Conservation (phyloP, 2,329 filamentous ascomycete species). For the Aspergillus spinulosporus region DNA sequence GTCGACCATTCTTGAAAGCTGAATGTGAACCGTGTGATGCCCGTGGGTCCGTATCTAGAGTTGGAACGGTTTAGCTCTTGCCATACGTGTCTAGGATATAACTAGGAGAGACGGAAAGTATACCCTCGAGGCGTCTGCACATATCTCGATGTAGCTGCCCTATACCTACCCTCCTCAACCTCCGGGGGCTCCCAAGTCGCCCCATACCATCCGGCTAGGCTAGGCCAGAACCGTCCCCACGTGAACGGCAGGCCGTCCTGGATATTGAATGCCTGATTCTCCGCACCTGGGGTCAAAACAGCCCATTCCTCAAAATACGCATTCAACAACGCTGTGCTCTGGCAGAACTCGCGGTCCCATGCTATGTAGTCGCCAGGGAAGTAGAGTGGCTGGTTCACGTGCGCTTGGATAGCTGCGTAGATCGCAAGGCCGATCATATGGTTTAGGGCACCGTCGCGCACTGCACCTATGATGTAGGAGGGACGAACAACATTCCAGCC, state of each 20-base stretch:
- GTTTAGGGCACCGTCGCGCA: constrained; percentile 54
- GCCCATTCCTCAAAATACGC: constrained; percentile 54
- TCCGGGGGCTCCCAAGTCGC: constrained; percentile 39
- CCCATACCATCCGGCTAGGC: constrained; percentile 49
- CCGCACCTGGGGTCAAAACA: constrained; percentile 43
- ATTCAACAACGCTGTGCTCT: constrained; percentile 51
- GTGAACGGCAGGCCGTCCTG: constrained; percentile 48
- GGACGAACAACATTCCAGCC: constrained; percentile 53
- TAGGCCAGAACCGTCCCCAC: constrained; percentile 52
- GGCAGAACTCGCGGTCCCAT: constrained; percentile 48
- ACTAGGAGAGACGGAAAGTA: constrained; percentile 20
- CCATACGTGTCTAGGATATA: no score
- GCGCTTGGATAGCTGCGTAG: constrained; percentile 51
- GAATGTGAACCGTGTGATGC: constrained; percentile 3
- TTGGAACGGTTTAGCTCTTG: not conserved
- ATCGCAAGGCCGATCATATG: constrained; percentile 50
- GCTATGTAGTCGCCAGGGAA: constrained; percentile 47
- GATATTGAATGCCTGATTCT: constrained; percentile 53
- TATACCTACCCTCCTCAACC: constrained; percentile 21
- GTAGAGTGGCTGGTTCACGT: constrained; percentile 43
- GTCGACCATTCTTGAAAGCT: constrained; percentile 46
- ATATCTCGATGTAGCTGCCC: constrained; percentile 25
- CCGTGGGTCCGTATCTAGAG: not conserved
- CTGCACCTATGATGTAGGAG: constrained; percentile 51
- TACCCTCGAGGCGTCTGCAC: constrained; percentile 40